Evolutionary conservation across 768 basidiomycete genomes (phyloP).

Genomic region (Boletales sp.): DNA sequence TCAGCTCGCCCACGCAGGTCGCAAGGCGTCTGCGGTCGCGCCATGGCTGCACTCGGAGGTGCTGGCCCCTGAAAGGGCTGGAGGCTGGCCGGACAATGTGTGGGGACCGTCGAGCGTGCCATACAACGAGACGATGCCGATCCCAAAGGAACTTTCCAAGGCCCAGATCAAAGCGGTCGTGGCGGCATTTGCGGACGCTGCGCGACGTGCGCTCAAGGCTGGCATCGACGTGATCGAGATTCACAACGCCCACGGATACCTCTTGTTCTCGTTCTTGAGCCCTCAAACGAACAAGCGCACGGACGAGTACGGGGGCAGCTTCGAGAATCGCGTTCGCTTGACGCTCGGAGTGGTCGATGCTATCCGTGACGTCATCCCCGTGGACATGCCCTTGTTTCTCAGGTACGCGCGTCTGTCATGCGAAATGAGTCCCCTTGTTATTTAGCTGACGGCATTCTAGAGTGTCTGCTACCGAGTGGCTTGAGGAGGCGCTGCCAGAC

Average conservation of each 20-base stretch:
- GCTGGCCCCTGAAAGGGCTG: conserved; percentile 33
- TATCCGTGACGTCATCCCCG: conserved; percentile 55
- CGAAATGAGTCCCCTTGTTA: not conserved
- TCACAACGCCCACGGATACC: conserved; percentile 63
- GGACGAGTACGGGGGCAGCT: conserved; percentile 67
- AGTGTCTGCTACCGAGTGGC: conserved; percentile 73
- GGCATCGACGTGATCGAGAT: conserved; percentile 62
- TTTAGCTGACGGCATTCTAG: conserved; percentile 16
- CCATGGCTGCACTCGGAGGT: conserved; percentile 52
- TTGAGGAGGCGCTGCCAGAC: conserved; percentile 53
- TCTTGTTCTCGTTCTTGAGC: conserved; percentile 54
- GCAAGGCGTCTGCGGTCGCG: conserved; percentile 64
- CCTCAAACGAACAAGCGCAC: conserved; percentile 60
- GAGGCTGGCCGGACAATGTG: conserved; percentile 55
- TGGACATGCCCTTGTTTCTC: conserved; percentile 66
- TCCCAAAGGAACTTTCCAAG: conserved; percentile 53
- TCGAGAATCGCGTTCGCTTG: conserved; percentile 66
- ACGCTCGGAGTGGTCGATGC: conserved; percentile 62
- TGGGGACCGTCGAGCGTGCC: conserved; percentile 54
- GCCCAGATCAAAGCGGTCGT: conserved; percentile 58
- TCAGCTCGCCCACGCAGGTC: conserved; percentile 73
- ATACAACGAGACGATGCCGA: conserved; percentile 40
- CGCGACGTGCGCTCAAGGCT: conserved; percentile 51
- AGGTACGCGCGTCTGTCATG: conserved; percentile 38
- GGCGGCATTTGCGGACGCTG: conserved; percentile 49